A percentile compares a stretch with the other conserved stretches of the same genome.
These are phyloP conservation scores for Cynara cardunculus DNA, from an alignment of 129 eudicot species.

Conservation along the genomic window DNA sequence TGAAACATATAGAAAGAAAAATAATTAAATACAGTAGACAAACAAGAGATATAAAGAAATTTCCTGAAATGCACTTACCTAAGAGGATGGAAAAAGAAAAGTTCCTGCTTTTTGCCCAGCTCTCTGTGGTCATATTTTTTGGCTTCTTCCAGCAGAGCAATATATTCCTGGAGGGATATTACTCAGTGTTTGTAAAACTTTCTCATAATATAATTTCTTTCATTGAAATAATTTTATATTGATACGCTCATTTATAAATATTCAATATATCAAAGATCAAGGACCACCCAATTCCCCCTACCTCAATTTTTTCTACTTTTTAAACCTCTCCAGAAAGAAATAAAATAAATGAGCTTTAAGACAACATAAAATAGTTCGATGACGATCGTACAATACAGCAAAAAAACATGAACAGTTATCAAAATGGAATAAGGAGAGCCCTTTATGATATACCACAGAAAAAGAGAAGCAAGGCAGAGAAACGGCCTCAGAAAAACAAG, in stretches of 20 bases:
- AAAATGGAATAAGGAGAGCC: too few species aligned
- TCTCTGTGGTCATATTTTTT: slow-evolving; percentile 92
- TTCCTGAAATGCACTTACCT: slow-evolving; percentile 41
- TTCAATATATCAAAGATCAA: not conserved
- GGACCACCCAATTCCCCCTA: too few species aligned
- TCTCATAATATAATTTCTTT: not conserved
- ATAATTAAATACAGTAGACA: not conserved
- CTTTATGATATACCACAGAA: not conserved
- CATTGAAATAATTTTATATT: not conserved
- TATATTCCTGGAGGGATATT: slow-evolving; percentile 59
- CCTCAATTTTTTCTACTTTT: too few species aligned
- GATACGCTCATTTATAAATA: not conserved
- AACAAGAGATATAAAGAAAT: not conserved
- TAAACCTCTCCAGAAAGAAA: not conserved
- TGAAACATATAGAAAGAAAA: slow-evolving; percentile 28
- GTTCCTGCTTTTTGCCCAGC: slow-evolving; percentile 81
- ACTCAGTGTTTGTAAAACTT: not conserved
- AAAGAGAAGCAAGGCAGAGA: not conserved
- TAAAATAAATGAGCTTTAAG: not conserved
- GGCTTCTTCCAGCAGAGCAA: slow-evolving; percentile 79
- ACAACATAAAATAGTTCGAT: not conserved
- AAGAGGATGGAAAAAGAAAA: slow-evolving; percentile 90
- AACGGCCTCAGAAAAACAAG: not conserved
- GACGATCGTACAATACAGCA: too few species aligned
- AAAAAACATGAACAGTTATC: not conserved